Conservation (phyloP, 805 yeast species). For the Kazachstania viticola region DNA sequence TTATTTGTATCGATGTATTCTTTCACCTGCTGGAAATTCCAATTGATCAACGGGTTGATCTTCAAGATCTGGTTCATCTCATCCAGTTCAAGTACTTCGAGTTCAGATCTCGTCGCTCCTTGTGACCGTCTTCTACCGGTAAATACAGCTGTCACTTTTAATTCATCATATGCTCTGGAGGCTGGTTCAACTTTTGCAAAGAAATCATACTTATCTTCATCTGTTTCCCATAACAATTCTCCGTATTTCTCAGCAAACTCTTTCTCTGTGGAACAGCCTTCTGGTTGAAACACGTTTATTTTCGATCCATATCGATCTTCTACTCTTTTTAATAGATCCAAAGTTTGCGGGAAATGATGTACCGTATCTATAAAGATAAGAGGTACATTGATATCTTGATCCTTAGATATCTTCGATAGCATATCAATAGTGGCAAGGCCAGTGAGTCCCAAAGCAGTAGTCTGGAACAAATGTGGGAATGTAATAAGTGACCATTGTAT, state of each 20-base stretch:
- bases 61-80: conserved; percentile 59
- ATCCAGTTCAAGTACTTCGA: conserved; percentile 72
- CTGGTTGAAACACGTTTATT: conserved; percentile 60
- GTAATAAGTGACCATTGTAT: conserved; percentile 75
- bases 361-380: conserved; percentile 81
- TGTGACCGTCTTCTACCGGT: conserved; percentile 88
- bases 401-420: conserved; percentile 39
- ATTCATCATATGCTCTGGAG: conserved; percentile 65
- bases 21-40: conserved; percentile 69
- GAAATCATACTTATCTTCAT: conserved; percentile 74
- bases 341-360: conserved; percentile 91
- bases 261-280: conserved; percentile 38
- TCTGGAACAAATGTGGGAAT: conserved; percentile 73
- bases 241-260: conserved; percentile 67
- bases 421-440: conserved; percentile 85
- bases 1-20: conserved; percentile 52
- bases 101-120: conserved; percentile 67
- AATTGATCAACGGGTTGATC: conserved; percentile 78
- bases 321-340: conserved; percentile 54
- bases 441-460: conserved; percentile 91
- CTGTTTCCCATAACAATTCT: conserved; percentile 67
- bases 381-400: conserved; percentile 33
- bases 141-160: conserved; percentile 70
- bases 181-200: conserved; percentile 89
- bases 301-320: conserved; percentile 38